phyloP scores from a whole-genome alignment of 1,139 yeast species.

The Yamadazyma diddensiae region DNA sequence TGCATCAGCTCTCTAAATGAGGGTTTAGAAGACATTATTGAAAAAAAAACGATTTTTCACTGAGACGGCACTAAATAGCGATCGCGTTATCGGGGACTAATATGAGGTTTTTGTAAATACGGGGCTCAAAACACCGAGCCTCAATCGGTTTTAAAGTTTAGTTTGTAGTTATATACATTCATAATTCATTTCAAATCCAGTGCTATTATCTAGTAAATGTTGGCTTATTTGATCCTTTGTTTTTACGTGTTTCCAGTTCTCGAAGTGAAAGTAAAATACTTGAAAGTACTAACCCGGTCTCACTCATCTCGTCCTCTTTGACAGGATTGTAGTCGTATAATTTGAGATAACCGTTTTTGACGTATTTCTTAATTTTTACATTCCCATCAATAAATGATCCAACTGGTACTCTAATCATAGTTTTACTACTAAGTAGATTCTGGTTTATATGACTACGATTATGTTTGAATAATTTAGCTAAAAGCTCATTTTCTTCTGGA shows the following conservation, averaged over 20 bases:
- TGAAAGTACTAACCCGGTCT: constrained; percentile 25
- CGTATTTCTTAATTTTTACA: constrained; percentile 19
- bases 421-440: constrained; percentile 7
- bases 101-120: no score
- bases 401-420: constrained; percentile 26
- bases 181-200: not conserved
- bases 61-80: no score
- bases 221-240: constrained; percentile 32
- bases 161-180: not conserved
- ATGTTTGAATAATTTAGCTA: constrained; percentile 15
- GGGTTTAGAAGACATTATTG: constrained; percentile 10
- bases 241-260: constrained; percentile 39
- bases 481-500: constrained; percentile 13
- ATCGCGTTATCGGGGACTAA: constrained; percentile 1
- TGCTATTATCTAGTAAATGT: constrained; percentile 9
- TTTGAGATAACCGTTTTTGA: constrained; percentile 29
- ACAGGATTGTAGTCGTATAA: constrained; percentile 22
- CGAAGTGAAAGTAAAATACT: constrained; percentile 33
- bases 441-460: constrained; percentile 13
- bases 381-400: constrained; percentile 32
- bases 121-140: no score
- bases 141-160: no score
- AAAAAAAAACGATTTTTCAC: not conserved
- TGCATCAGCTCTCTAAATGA: constrained; percentile 20
- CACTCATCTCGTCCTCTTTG: constrained; percentile 12